Percentiles rank a stretch among this genome's conserved stretches.
Conservation (phyloP, 139 green algal species). For the Marvania coccoides region DNA sequence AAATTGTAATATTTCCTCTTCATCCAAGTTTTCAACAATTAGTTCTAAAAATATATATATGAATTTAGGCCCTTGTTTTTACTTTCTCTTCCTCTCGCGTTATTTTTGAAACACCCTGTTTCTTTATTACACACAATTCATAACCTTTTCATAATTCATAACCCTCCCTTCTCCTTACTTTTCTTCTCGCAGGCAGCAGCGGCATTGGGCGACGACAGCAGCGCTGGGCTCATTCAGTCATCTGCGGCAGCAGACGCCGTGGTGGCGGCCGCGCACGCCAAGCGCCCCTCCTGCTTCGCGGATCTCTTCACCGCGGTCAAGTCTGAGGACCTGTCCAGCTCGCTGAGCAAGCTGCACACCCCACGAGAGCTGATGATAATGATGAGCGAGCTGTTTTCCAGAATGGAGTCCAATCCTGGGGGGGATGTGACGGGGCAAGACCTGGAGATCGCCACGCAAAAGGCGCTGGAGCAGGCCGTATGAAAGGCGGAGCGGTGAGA, state of each 20-base stretch:
- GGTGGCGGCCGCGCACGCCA: background rate
- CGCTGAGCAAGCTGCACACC: slow-evolving; percentile 73
- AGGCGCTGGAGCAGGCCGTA: slow-evolving; percentile 67
- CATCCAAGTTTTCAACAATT: too few relatives aligned
- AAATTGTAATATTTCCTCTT: too few relatives aligned
- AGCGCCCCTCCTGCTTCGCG: slow-evolving; percentile 38
- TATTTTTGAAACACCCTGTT: too few relatives aligned
- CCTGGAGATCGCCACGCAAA: slow-evolving; percentile 81
- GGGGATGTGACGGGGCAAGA: slow-evolving; percentile 75
- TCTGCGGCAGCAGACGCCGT: background rate
- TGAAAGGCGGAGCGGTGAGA: slow-evolving; percentile 24
- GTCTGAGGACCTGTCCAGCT: slow-evolving; percentile 75
- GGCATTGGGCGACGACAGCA: too few relatives aligned
- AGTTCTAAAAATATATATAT: too few relatives aligned
- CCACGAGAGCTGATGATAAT: slow-evolving; percentile 88
- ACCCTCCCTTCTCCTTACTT: too few relatives aligned
- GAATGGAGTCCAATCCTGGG: slow-evolving; percentile 79
- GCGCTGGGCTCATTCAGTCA: too few relatives aligned
- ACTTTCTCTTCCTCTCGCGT: too few relatives aligned
- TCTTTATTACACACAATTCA: too few relatives aligned
- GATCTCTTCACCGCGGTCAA: slow-evolving; percentile 82
- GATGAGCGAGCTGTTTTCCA: slow-evolving; percentile 84
- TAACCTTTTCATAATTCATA: too few relatives aligned
- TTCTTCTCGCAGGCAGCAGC: too few relatives aligned
- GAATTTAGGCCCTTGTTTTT: too few relatives aligned